Base-by-base conservation (phyloP, 2,329 filamentous ascomycete genomes). In the Alternaria sp. region DNA sequence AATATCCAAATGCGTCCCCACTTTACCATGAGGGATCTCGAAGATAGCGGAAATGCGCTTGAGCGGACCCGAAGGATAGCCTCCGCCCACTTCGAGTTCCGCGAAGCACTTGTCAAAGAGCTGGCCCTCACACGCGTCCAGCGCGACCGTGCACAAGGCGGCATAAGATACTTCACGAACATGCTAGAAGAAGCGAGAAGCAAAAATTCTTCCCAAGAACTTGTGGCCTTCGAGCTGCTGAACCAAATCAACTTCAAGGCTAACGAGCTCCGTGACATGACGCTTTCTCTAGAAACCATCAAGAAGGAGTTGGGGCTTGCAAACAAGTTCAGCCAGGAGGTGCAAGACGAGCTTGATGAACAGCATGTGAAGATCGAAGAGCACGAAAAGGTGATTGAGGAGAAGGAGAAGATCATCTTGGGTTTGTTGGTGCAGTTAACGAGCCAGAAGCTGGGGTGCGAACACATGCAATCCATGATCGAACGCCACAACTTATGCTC, bases 211-310 rank as follows among this genome's bases (percentile, higher is more conserved):
- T 44, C 37, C 29, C 41, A 49, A 34, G 49, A 53, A 11, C 28
- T 14, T 23, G 50, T 41, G 23, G 34, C 37, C 11, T 54, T 21
- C 4, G 55, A 58, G 11, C 6, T 58, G 44, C 50, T 48, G n/a
- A 44, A 28, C n/a, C 55, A 58, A 7, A 42, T 58, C 14, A 21
- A 36, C 26, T 42, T 48, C 29, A 58, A 58, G 29, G 34, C 50
- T 14, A 37, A 42, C 14, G 55, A 58, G 36, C 50, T 58, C 7
- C 50, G 40, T 23, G 44, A 42, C 8, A 54, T 58, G 55, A 58
- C 55, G 23, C 13, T 24, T 11, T 37, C 24, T 7, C 34, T 37
- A 10, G 29, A 50, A 7, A 26, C 3, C 13, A 36, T 21, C 14
- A 42, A 37, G 33, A 31, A 28, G 24, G 26, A 24, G 21, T 14